Evolutionary conservation across 345 rosid genomes (phyloP), one percentile per base, ranked within the genome.

Genomic region (Sisymbrium irio): DNA sequence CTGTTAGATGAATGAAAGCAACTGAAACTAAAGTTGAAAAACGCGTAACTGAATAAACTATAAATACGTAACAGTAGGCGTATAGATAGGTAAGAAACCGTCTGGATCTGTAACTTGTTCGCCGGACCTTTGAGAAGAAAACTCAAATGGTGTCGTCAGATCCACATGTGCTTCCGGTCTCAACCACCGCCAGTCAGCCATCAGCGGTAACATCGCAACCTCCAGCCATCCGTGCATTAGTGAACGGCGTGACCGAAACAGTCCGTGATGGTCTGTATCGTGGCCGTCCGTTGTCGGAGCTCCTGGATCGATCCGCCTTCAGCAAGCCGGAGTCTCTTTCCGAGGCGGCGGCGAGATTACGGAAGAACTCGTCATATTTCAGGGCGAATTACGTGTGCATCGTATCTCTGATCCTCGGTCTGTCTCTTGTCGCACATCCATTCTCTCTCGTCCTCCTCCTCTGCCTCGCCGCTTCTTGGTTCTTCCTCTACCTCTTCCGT

Each of bases 401-500:
- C 63, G 14, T 83, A 18, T 72, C 80, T 28, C 25, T 80, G 1
- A 71, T 80, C 51, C 40, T 83, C 41, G 82, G 71, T 0, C 67
- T 80, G 71, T 83, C 83, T 51, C 86, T 83, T 53, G 51, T 88
- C 19, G 72, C 88, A 4, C 71, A 88, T 25, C 92, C 92, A 0
- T 78, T 85, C 71, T 85, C 92, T 20, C 87, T 88, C 46, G 6
- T 85, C 60, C 81, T 84, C 74, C 90, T 88, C 61, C 3, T 80
- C 1, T 86, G 83, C 41, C 83, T 88, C 50, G 77, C 84, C 51
- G 80, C 82, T 9, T 81, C 90, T 0, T 88, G 92, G 92, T 40
- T 88, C 25, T 85, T 80, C 78, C 83, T 88, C 72, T 88, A 84
- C 65, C 78, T 85, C 18, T 75, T 88, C 80, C 90, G 92, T 37